These are phyloP conservation scores for Talinum fruticosum DNA, from an alignment of 148 eudicot species.

Conservation along the genomic window DNA sequence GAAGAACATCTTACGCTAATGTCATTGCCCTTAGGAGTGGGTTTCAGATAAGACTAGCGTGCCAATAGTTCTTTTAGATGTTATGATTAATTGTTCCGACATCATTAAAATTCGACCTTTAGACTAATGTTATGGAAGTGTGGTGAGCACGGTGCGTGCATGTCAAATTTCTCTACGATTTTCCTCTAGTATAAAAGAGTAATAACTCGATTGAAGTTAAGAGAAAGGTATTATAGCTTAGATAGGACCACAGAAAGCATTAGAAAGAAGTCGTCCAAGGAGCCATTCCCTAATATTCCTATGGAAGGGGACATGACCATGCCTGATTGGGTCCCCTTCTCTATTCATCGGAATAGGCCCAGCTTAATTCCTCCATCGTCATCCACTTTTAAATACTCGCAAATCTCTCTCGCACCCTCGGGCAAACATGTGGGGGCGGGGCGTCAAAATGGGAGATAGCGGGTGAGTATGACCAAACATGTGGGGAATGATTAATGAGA, in stretches of 20 bases:
- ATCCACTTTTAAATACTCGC: background rate
- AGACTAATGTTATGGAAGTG: too few relatives aligned
- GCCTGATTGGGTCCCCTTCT: background rate
- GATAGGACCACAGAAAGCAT: background rate
- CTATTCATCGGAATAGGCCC: slow-evolving; percentile 8
- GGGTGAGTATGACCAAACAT: background rate
- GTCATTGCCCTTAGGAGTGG: too few relatives aligned
- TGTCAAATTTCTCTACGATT: too few relatives aligned
- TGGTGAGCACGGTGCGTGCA: too few relatives aligned
- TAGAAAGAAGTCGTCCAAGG: background rate
- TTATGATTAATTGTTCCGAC: too few relatives aligned
- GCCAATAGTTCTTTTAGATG: too few relatives aligned
- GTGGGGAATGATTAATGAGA: background rate
- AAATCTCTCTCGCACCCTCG: background rate
- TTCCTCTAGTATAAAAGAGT: background rate
- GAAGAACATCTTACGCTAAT: too few relatives aligned
- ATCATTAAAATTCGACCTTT: too few relatives aligned
- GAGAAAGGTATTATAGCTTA: background rate
- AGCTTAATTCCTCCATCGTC: background rate
- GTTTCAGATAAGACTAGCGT: too few relatives aligned
- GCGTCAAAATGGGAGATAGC: background rate
- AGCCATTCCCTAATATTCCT: background rate
- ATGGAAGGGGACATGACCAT: slow-evolving; percentile 8
- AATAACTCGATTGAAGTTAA: background rate
- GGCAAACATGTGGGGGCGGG: background rate